Percentiles rank a stretch among this genome's conserved stretches.
Evolutionary conservation across 352 stramenopile species (phyloP).

Genomic region (Pelagophyceae sp.): DNA sequence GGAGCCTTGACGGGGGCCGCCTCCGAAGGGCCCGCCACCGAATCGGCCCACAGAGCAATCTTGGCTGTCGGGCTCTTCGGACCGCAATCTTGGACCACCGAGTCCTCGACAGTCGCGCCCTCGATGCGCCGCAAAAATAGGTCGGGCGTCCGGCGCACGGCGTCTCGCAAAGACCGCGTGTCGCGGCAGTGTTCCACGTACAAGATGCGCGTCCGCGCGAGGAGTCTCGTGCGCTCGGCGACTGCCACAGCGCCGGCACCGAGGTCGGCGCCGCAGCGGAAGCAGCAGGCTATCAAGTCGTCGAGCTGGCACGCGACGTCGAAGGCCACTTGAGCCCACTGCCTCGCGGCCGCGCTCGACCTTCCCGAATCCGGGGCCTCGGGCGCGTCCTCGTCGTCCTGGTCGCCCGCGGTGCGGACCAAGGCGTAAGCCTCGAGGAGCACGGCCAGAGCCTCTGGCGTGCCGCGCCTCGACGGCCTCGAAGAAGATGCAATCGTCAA

Average conservation of each 20-base stretch:
- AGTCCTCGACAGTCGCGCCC: too few relatives aligned
- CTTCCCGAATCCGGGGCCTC: not conserved
- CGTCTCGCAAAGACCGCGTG: not conserved
- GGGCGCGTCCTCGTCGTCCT: not conserved
- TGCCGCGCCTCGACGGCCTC: too few relatives aligned
- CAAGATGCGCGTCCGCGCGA: not conserved
- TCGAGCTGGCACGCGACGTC: not conserved
- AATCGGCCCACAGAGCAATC: not conserved
- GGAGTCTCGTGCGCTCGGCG: not conserved
- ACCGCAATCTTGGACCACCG: too few relatives aligned
- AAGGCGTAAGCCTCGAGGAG: not conserved
- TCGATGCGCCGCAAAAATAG: not conserved
- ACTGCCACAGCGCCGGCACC: not conserved
- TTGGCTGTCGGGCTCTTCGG: not conserved
- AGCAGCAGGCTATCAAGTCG: not conserved
- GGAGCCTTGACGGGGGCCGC: not conserved
- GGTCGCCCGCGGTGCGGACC: not conserved
- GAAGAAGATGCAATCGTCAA: too few relatives aligned
- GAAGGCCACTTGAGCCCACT: not conserved
- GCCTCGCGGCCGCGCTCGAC: not conserved
- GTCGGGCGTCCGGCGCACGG: not conserved
- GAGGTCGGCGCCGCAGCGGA: not conserved
- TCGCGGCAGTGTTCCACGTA: constrained; percentile 6
- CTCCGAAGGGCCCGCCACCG: too few relatives aligned
- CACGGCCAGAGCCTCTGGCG: not conserved